A percentile compares a stretch with the other conserved stretches of the same genome.
phyloP scores from a whole-genome alignment of 805 yeast genomes.

The Brettanomyces nanus region DNA sequence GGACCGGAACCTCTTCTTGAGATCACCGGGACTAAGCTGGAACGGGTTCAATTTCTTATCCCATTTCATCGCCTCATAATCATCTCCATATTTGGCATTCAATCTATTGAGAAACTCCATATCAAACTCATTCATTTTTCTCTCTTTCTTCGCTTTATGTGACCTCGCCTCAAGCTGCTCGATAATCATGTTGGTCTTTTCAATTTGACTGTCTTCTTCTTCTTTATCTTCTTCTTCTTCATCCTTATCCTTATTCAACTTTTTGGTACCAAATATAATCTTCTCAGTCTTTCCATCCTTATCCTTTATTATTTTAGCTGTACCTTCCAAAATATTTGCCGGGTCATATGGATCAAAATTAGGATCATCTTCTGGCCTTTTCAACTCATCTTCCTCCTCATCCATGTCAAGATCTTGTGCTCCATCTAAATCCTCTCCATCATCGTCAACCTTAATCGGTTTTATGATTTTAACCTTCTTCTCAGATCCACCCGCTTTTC shows the following conservation, averaged over 20 bases:
- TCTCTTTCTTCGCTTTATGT: neutral
- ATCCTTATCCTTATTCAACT: conserved; percentile 8
- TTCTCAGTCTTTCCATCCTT: conserved; percentile 56
- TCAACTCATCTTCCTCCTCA: conserved; percentile 29
- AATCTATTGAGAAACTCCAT: conserved; percentile 58
- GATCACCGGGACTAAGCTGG: conserved; percentile 82
- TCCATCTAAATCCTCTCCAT: conserved; percentile 19
- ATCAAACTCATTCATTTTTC: conserved; percentile 56
- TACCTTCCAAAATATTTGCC: conserved; percentile 62
- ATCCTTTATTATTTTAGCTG: conserved; percentile 70
- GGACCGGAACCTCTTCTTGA: conserved; percentile 59
- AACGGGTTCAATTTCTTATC: conserved; percentile 75
- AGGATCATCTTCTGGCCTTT: conserved; percentile 22
- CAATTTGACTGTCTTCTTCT: conserved; percentile 3
- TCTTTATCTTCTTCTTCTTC: conserved; percentile 25
- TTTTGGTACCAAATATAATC: conserved; percentile 57
- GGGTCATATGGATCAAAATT: conserved; percentile 42
- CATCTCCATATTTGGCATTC: conserved; percentile 75
- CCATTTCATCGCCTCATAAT: conserved; percentile 86
- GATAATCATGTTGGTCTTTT: too few relatives aligned
- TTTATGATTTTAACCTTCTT: conserved; percentile 36
- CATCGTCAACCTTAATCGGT: conserved; percentile 11
- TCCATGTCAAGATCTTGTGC: conserved; percentile 22
- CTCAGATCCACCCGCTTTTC: conserved; percentile 77
- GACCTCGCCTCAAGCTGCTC: neutral